Base-by-base conservation (phyloP, 768 basidiomycete genomes). In the Ramaria rubella region DNA sequence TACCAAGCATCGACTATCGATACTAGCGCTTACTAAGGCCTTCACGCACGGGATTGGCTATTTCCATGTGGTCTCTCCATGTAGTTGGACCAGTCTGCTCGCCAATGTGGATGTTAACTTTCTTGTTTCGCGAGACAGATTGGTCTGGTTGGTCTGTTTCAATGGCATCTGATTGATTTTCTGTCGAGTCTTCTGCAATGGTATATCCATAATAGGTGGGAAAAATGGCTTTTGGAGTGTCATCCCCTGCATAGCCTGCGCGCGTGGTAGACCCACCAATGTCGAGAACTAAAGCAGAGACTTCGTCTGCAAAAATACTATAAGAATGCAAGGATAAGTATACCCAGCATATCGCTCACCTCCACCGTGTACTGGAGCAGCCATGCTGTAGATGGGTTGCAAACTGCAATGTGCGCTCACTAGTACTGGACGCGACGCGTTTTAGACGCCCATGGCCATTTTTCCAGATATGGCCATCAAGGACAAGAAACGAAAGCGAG, bases 221-320 rank as follows among this genome's bases (percentile, higher is more conserved):
- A 60, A 95, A 82, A 59, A 97, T 84, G 17, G 90, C 87, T 71
- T 92, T 91, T 17, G 96, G 96, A 11, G 88, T 82, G 65, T 98
- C 96, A 71, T 98, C 95, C 45, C 96, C 96, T 11, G 96, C 95
- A 70, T 98, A 96, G 52, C 96, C 96, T 11, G 93, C 92, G 67
- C 96, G 86, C 53, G 94, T 74, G 8, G 92, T 87, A 24, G 88
- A 87, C 11, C 89, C 77, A 27, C 96, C 96, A 67, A 98, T 87
- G 74, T 99, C 96, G 34, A 99, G 75, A 23, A 98, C 96, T 52
- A 98, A 75, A 29, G 95, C 96, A 33, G 93, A 88, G n/a, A 98
- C 93, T 74, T 97, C 94, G 68, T 97, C 94, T 96, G 59, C 7
- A 49, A 44, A 26, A 46, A 34, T 31, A 55, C 19, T 9, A 21